Evolutionary conservation across 331 rosid genomes (phyloP), one percentile per base, ranked within the genome.

Genomic region (Pyrus hybrid): DNA sequence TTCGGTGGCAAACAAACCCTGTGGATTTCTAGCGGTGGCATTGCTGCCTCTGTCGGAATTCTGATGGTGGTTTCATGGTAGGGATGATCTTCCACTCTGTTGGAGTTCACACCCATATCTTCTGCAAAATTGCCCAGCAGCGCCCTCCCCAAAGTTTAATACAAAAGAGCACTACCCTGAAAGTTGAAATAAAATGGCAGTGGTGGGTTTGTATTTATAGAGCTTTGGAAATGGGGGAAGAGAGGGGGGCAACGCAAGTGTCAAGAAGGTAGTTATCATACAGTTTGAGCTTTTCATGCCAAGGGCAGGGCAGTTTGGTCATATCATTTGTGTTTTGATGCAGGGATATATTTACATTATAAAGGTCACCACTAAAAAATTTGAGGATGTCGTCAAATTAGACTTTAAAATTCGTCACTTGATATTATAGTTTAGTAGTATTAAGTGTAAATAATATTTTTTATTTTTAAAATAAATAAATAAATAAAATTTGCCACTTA

Each of bases 1-100:
- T 84, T 63, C 5, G 93, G 96, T 28, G 98, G 98, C 68, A 92
- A 72, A 20, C 90, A 78, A 47, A 91, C 97, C 8, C 66, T 78
- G 72, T 92, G 99, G 37, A 92, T 84, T 83, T 90, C 86, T 32
- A 78, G 20, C 0, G 89, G 72, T 29, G 84, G 86, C 81, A 57
- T 20, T 57, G 81, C 69, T 76, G 72, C 58, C 23, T 78, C 93
- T 3, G 82, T 8, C 75, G 82, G 85, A 71, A 85, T 80, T 80
- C 79, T 86, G 53, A 79, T 18, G 8, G 41, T 73, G 70, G 85
- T 68, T 47, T 80, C 89, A 43, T 70, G 81, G 79, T 79, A 72
- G 30, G 83, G 85, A 41, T 85, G 74, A 66, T 82, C 74, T 56
- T 93, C 98, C 12, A 91, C 98, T 85, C 96, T 81, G 74, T 88